Percentiles rank a stretch among this genome's conserved stretches.
Evolutionary conservation across 352 stramenopile genomes (phyloP).

Genomic region (Phytopythium montanum): DNA sequence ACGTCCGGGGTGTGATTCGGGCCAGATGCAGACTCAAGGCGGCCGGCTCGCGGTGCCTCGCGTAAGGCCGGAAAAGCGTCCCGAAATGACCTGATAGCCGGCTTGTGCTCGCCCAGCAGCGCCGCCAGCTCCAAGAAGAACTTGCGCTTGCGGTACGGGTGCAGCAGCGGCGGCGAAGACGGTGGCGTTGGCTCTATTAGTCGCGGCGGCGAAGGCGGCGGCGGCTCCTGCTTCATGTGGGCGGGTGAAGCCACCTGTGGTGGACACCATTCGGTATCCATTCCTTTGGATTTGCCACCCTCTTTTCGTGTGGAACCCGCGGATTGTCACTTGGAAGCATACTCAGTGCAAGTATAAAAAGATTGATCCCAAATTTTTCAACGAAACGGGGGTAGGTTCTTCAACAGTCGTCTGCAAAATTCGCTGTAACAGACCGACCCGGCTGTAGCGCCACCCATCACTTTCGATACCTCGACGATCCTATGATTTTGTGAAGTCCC

Average conservation of each 20-base stretch:
- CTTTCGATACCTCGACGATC: too few species aligned
- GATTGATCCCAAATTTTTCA: conserved; percentile 1
- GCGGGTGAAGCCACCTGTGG: background rate
- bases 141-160: conserved; percentile 72
- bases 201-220: background rate
- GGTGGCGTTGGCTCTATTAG: too few species aligned
- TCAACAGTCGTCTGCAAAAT: background rate
- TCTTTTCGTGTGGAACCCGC: background rate
- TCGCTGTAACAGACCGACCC: too few species aligned
- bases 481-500: too few species aligned
- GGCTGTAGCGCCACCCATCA: too few species aligned
- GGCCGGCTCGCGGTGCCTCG: background rate
- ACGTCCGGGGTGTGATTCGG: conserved; percentile 7
- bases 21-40: background rate
- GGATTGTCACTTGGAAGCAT: background rate
- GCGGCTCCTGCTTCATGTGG: background rate
- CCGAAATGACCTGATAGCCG: conserved; percentile 24
- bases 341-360: background rate
- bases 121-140: conserved; percentile 65
- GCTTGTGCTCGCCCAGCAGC: conserved; percentile 40
- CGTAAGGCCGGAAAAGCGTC: conserved; percentile 25
- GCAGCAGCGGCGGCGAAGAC: conserved; percentile 22
- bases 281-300: background rate
- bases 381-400: background rate
- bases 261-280: background rate